These are phyloP conservation scores for Priceomyces medius DNA, from an alignment of 805 yeast genomes.

Conservation along the genomic window DNA sequence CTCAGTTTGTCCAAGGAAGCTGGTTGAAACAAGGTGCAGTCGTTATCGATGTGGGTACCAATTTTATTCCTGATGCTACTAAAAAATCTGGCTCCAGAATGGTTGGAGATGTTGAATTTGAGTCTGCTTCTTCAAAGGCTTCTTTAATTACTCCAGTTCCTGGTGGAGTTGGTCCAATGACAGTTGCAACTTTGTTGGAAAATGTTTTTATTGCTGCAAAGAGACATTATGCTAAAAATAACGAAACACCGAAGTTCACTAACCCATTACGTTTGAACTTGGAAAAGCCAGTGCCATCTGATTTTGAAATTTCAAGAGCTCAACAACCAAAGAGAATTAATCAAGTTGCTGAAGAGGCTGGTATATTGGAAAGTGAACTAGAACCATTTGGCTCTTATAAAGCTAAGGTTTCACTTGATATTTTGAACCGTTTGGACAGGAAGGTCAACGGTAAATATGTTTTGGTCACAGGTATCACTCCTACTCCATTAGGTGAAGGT, in stretches of 20 bases:
- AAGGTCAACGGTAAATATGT: conserved; percentile 68
- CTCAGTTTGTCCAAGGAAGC: conserved; percentile 69
- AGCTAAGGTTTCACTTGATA: conserved; percentile 69
- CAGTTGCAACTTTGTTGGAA: conserved; percentile 76
- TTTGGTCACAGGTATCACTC: conserved; percentile 80
- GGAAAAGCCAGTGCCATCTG: conserved; percentile 73
- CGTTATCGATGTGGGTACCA: conserved; percentile 82
- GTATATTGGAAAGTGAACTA: conserved; percentile 63
- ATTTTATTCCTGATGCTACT: conserved; percentile 63
- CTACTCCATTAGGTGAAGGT: conserved; percentile 86
- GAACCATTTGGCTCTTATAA: conserved; percentile 76
- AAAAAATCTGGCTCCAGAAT: conserved; percentile 68
- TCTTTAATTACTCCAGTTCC: conserved; percentile 82
- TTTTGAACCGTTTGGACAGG: conserved; percentile 60
- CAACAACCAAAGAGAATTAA: conserved; percentile 71
- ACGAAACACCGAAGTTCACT: conserved; percentile 43
- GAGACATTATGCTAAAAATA: conserved; percentile 41
- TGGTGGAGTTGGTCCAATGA: conserved; percentile 93
- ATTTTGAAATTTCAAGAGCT: conserved; percentile 72
- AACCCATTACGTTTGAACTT: conserved; percentile 58
- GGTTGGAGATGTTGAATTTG: conserved; percentile 78
- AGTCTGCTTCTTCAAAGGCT: conserved; percentile 52
- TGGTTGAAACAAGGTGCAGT: conserved; percentile 70
- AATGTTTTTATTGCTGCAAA: conserved; percentile 72
- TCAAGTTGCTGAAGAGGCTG: conserved; percentile 68